A percentile compares a stretch with the other conserved stretches of the same genome.
These are phyloP conservation scores for Punctularia strigosozonata DNA, from an alignment of 768 basidiomycete genomes.

Conservation along the genomic window DNA sequence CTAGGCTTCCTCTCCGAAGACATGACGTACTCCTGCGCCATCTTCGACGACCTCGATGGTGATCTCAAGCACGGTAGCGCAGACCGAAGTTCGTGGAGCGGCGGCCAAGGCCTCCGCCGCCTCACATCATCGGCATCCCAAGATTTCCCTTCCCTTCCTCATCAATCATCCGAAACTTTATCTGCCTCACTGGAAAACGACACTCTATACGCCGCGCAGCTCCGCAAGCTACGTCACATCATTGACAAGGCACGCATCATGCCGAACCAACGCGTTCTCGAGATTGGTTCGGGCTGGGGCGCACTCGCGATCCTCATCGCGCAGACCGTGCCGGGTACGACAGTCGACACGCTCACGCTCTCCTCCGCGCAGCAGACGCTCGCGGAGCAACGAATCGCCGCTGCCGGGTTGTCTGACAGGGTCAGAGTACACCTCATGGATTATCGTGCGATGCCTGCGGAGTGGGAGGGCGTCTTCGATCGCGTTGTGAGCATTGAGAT, in stretches of 20 bases:
- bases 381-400: constrained; percentile 6
- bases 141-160: not conserved
- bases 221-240: constrained; percentile 53
- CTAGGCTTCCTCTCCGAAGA: constrained; percentile 47
- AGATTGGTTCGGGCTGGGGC: constrained; percentile 77
- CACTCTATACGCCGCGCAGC: constrained; percentile 13
- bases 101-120: constrained; percentile 23
- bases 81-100: constrained; percentile 20
- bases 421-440: constrained; percentile 68
- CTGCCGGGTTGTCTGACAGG: constrained; percentile 26
- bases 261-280: constrained; percentile 45
- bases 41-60: constrained; percentile 52
- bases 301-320: constrained; percentile 57
- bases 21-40: constrained; percentile 72
- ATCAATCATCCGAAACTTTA: not conserved
- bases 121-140: constrained; percentile 3
- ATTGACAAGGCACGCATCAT: constrained; percentile 52
- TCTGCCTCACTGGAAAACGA: not conserved
- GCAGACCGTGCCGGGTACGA: constrained; percentile 38
- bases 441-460: constrained; percentile 40
- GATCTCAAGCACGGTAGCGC: constrained; percentile 27
- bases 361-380: constrained; percentile 38
- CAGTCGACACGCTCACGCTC: constrained; percentile 62
- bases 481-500: constrained; percentile 66
- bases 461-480: constrained; percentile 58